Conservation (phyloP, 2,329 filamentous ascomycete genomes). For the Arthrocladium fulminans region DNA sequence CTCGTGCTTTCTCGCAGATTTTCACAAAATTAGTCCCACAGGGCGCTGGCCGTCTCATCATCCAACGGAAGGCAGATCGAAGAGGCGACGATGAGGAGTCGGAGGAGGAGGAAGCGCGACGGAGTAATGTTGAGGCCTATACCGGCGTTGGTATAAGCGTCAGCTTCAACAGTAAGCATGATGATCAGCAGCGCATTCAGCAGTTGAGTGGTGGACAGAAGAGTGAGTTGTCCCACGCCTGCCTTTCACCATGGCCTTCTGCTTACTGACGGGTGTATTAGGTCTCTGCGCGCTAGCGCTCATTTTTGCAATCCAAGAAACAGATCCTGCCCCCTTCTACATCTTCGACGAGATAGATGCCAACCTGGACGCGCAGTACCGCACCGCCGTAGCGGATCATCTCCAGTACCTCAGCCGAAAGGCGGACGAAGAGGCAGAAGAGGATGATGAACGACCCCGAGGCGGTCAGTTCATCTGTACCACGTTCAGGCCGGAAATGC, state of each 20-base stretch:
- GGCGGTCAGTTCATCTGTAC: constrained; percentile 90
- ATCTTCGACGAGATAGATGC: constrained; percentile 99
- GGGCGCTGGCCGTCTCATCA: constrained; percentile 81
- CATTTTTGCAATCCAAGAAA: constrained; percentile 97
- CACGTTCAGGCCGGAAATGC: constrained; percentile 94
- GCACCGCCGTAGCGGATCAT: constrained; percentile 86
- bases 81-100: constrained; percentile 57
- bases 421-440: constrained; percentile 42
- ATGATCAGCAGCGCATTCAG: constrained; percentile 96
- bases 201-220: constrained; percentile 96
- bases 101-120: constrained; percentile 49
- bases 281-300: constrained; percentile 92
- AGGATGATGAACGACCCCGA: constrained; percentile 28
- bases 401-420: constrained; percentile 67
- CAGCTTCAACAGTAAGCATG: constrained; percentile 96
- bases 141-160: constrained; percentile 93
- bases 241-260: too few relatives aligned
- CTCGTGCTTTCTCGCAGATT: constrained; percentile 80
- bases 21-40: constrained; percentile 94
- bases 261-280: too few relatives aligned
- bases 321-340: constrained; percentile 95
- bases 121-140: constrained; percentile 75
- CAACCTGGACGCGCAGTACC: constrained; percentile 95
- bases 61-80: constrained; percentile 79
- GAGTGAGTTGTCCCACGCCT: constrained; percentile 50